Base-by-base conservation (phyloP, 139 green algal genomes). In the Chlorella sp. region DNA sequence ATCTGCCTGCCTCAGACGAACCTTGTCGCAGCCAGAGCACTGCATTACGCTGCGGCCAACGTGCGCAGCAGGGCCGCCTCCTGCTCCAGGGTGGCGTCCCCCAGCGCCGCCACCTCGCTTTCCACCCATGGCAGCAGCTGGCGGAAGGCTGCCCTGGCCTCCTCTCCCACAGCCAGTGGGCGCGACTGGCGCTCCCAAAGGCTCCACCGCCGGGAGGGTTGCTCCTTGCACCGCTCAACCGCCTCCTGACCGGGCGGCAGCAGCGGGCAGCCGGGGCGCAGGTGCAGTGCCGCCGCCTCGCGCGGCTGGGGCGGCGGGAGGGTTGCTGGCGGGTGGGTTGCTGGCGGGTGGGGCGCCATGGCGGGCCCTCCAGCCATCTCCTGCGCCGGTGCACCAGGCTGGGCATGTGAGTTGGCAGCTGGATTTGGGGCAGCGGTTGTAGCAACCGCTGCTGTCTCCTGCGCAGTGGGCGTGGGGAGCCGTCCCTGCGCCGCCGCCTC, bases 211-310 rank as follows among this genome's bases (percentile, higher is more conserved):
- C n/a, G n/a, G n/a, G 16, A 0, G 36, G 23, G 38, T 20, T 25
- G 15, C 63, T 23, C 26, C 26, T 62, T 13, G 15, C 16, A 16
- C 0, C 34, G 32, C 51, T 60, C 51, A 2, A 20, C 12, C 9
- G 51, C 34, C 69, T 75, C 28, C 34, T 23, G 21, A 3, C 39
- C 26, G 2, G 39, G 78, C 36, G 78, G 78, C 28, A 63, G 78
- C 78, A 83, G 78, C 32, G 78, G 62, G 62, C 78, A 74, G 62
- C 62, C 78, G 38, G 78, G 51, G 62, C 78, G 62, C 78, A 83
- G 78, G 30, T 15, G 62, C 44, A n/a, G 28, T 15, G 72, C 4
- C 12, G 44, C n/a, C n/a, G 72, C 4, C 30, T 57, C 23, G 2
- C 15, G 20, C 18, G 34, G 63, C 63, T 69, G 63, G 51, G 51